Conservation (phyloP, 2,329 filamentous ascomycete genomes). For the Cytospora chrysosperma region DNA sequence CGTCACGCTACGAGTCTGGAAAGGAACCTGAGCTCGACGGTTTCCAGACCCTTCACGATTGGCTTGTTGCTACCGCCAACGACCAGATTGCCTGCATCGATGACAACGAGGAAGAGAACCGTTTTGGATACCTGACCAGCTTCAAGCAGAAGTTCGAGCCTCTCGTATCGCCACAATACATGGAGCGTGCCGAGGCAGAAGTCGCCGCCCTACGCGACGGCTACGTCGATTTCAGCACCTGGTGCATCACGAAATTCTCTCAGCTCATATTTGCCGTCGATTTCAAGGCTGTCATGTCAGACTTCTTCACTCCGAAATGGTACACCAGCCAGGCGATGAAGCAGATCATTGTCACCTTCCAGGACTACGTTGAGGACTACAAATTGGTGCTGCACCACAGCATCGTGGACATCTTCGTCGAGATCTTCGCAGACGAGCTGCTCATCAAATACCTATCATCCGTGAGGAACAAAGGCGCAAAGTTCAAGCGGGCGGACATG, state of each 20-base stretch:
- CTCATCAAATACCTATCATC: constrained; percentile 79
- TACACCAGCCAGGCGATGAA: constrained; percentile 85
- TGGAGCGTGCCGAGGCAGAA: constrained; percentile 71
- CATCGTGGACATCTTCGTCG: constrained; percentile 85
- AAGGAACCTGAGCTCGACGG: constrained; percentile 58
- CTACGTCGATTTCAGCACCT: constrained; percentile 92
- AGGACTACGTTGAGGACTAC: constrained; percentile 93
- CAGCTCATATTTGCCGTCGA: constrained; percentile 87
- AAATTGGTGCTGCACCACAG: constrained; percentile 79
- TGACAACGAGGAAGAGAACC: constrained; percentile 75
- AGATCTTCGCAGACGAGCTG: constrained; percentile 89
- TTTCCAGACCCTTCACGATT: constrained; percentile 84
- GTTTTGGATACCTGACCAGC: constrained; percentile 78
- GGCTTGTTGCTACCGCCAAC: constrained; percentile 95
- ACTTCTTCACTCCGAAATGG: constrained; percentile 91
- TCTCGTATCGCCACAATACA: constrained; percentile 76
- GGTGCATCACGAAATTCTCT: constrained; percentile 86
- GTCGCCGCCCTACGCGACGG: constrained; percentile 77
- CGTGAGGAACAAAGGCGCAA: constrained; percentile 86
- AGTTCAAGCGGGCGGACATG: constrained; percentile 82
- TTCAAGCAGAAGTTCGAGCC: constrained; percentile 83
- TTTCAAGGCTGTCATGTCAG: constrained; percentile 77
- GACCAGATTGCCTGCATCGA: constrained; percentile 99
- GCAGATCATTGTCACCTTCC: constrained; percentile 90
- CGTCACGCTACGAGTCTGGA: constrained; percentile 65